These are phyloP conservation scores for Pseudomonodictys pantanalensis DNA, from an alignment of 495 filamentous ascomycete genomes.

Conservation along the genomic window DNA sequence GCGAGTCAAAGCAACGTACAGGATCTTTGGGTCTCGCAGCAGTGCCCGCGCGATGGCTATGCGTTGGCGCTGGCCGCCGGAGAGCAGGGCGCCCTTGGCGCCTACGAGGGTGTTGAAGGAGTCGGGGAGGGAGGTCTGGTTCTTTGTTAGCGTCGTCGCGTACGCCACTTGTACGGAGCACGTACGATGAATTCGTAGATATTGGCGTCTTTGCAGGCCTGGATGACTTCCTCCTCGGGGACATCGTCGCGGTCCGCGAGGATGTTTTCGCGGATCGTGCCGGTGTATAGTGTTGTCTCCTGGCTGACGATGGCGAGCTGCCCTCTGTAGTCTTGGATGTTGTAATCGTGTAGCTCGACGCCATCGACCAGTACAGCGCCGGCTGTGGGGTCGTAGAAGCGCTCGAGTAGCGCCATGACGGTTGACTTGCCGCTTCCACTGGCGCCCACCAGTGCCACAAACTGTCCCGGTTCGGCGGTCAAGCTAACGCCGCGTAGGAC, in stretches of 20 bases:
- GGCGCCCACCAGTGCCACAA: constrained; percentile 36
- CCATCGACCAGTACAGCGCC: constrained; percentile 34
- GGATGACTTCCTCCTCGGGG: constrained; percentile 64
- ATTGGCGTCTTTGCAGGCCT: constrained; percentile 82
- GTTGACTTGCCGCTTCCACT: constrained; percentile 39
- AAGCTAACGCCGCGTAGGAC: constrained; percentile 34
- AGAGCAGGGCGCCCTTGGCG: constrained; percentile 42
- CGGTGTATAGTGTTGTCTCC: constrained; percentile 84
- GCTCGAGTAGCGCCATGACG: constrained; percentile 34
- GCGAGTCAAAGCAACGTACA: constrained; percentile 38
- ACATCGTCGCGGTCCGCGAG: constrained; percentile 59
- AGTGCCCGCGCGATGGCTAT: constrained; percentile 46
- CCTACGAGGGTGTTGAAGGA: constrained; percentile 44
- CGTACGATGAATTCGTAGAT: constrained; percentile 82
- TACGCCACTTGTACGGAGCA: not conserved
- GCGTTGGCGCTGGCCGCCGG: constrained; percentile 45
- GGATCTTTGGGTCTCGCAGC: constrained; percentile 72
- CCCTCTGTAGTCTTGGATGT: constrained; percentile 55
- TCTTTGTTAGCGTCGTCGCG: not conserved
- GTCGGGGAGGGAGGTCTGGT: constrained; percentile 28
- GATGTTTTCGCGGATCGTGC: constrained; percentile 80
- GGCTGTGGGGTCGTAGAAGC: constrained; percentile 36
- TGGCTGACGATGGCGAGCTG: constrained; percentile 79
- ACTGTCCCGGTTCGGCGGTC: constrained; percentile 35
- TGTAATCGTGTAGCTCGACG: constrained; percentile 23